Base-by-base conservation (phyloP, 345 rosid genomes). In the Hibiscus trionum region DNA sequence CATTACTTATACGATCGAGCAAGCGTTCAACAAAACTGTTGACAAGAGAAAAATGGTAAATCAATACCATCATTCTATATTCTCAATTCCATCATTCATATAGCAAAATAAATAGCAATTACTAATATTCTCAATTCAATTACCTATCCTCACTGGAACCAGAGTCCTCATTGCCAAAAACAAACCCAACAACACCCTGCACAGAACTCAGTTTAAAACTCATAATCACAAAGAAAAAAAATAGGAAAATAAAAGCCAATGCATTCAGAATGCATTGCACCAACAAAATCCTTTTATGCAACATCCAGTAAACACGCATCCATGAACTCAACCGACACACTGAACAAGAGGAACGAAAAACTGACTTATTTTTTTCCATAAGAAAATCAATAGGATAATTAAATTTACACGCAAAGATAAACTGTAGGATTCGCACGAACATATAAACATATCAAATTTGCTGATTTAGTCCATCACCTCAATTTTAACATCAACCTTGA, bases 161-260 rank as follows among this genome's bases (percentile, higher is more conserved):
- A 5, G 90, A 86, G 78, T 86, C 87, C 78, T 90, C 98, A 63
- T 85, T 86, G 26, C 98, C 96, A 56, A 94, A 92, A 76, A 94
- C 95, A 56, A 87, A 85, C 74, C 96, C 97, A 49, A 94, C 97
- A 76, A 94, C 88, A 27, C 97, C 97, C 98, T 94, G 87, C 57
- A 80, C 37, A 77, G 59, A 77, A 74, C 29, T n/a, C 61, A 68
- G n/a, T 67, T 61, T 50, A 64, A 66, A 26, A 62, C 56, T 17
- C 26, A 33, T n/a, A 17, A 31, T 9, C 46, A 27, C 29, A 55
- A 6, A 69, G 19, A 64, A 37, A 17, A 21, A 64, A 49, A 39
- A 39, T 0, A 7, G 10, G 2, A 7, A 39, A 7, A 42, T 0
- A 42, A 42, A 42, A 35, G 3, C 3, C 29, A 17, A 3, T n/a